These are phyloP conservation scores for Corinectria fuckeliana DNA, from an alignment of 2,329 filamentous ascomycete genomes.

Conservation along the genomic window DNA sequence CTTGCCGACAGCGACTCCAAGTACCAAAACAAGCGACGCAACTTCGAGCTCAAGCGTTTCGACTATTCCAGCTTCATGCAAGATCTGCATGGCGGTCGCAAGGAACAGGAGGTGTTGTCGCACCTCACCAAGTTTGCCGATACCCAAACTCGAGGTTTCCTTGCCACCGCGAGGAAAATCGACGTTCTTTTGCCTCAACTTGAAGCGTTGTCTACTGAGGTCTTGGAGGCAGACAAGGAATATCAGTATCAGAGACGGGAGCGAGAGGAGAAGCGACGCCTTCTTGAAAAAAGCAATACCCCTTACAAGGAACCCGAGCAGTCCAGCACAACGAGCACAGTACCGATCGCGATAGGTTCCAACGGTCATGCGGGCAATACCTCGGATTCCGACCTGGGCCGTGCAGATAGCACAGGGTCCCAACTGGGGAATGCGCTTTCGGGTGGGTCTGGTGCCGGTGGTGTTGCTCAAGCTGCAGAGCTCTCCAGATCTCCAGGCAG, in stretches of 20 bases:
- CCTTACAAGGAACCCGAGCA: conserved; percentile 74
- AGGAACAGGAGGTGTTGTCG: conserved; percentile 95
- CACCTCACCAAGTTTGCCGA: conserved; percentile 95
- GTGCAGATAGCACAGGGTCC: conserved; percentile 77
- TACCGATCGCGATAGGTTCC: conserved; percentile 39
- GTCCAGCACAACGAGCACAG: conserved; percentile 49
- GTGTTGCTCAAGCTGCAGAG: conserved; percentile 45
- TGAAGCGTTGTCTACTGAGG: conserved; percentile 85
- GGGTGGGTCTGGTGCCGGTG: conserved; percentile 48
- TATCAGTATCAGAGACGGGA: conserved; percentile 96
- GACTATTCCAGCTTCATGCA: conserved; percentile 99
- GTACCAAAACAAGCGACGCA: conserved; percentile 90
- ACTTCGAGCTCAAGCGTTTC: conserved; percentile 96
- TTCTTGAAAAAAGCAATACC: conserved; percentile 86
- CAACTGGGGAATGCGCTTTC: conserved; percentile 63
- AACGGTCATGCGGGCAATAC: conserved; percentile 57
- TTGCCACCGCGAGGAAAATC: conserved; percentile 84
- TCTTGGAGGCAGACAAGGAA: conserved; percentile 93
- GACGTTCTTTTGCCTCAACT: conserved; percentile 87
- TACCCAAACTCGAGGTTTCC: conserved; percentile 82
- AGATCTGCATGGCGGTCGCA: conserved; percentile 97
- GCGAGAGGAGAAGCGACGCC: conserved; percentile 89
- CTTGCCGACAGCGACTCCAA: conserved; percentile 93
- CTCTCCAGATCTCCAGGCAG: conserved; percentile 65
- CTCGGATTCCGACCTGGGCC: conserved; percentile 73